Conservation (phyloP, 2,329 filamentous ascomycete species). For the Fusarium equiseti region DNA sequence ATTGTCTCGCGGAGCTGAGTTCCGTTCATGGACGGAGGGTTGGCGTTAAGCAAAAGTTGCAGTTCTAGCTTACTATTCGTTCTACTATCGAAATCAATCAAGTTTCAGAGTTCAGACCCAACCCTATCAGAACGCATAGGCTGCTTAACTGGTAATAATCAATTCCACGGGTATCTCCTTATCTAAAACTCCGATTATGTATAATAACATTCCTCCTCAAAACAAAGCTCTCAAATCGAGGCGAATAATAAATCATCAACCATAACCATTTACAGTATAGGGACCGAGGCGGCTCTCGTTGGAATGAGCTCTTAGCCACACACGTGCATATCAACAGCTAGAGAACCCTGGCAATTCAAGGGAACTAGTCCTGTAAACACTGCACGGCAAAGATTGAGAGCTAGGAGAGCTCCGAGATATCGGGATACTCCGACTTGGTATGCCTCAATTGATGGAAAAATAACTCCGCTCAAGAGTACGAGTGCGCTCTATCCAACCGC, state of each 20-base stretch:
- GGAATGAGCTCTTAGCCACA: slow-evolving; percentile 3
- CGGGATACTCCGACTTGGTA: slow-evolving; percentile 35
- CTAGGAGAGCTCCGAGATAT: slow-evolving; percentile 20
- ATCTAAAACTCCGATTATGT: slow-evolving; percentile 14
- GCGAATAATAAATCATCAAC: slow-evolving; percentile 2
- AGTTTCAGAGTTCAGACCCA: slow-evolving; percentile 4
- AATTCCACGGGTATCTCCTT: slow-evolving; percentile 13
- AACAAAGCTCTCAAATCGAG: slow-evolving; percentile 1
- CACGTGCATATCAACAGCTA: slow-evolving; percentile 19
- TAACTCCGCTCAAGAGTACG: slow-evolving; percentile 38
- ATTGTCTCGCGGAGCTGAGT: slow-evolving; percentile 19
- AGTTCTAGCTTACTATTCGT: slow-evolving; percentile 19
- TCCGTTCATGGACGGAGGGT: slow-evolving; percentile 5
- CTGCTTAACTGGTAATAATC: slow-evolving; percentile 3
- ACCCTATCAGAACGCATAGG: slow-evolving; percentile 1
- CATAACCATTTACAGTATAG: not conserved
- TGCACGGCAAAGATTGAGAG: slow-evolving; percentile 10
- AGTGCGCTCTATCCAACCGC: slow-evolving; percentile 38
- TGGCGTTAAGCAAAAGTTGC: not conserved
- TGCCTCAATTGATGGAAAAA: slow-evolving; percentile 44
- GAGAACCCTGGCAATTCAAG: slow-evolving; percentile 8
- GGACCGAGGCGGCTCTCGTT: slow-evolving; percentile 12
- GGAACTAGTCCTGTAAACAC: slow-evolving; percentile 9
- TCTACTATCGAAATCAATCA: slow-evolving; percentile 1
- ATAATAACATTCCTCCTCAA: slow-evolving; percentile 9